These are phyloP conservation scores for Cladosporium colombiae DNA, from an alignment of 2,329 filamentous ascomycete species.

Conservation along the genomic window DNA sequence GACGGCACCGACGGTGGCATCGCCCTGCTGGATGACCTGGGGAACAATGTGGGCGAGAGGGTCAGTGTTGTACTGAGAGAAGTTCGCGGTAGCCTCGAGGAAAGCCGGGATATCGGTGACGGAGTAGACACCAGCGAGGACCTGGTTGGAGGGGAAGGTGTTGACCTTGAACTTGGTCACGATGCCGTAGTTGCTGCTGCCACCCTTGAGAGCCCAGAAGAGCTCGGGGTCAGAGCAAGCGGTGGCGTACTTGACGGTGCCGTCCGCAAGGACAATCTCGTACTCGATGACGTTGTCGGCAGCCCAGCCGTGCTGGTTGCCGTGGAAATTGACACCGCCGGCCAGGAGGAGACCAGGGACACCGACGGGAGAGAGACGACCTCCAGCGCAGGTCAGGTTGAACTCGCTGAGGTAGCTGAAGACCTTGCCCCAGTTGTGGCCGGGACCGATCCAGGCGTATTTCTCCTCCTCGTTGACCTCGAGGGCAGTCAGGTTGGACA, in stretches of 20 bases:
- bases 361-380: conserved; percentile 18
- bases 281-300: conserved; percentile 41
- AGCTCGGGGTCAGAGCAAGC: conserved; percentile 48
- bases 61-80: conserved; percentile 18
- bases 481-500: conserved; percentile 17
- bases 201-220: conserved; percentile 50
- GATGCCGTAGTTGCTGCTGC: conserved; percentile 48
- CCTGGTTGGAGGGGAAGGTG: conserved; percentile 15
- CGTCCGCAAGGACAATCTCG: conserved; percentile 48
- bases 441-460: conserved; percentile 15
- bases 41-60: conserved; percentile 17
- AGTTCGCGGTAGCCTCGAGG: conserved; percentile 17
- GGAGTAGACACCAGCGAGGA: conserved; percentile 18
- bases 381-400: conserved; percentile 13
- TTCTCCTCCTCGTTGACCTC: conserved; percentile 16
- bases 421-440: conserved; percentile 17
- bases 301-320: conserved; percentile 50
- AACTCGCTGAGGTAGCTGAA: conserved; percentile 17
- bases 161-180: conserved; percentile 36
- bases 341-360: conserved; percentile 27
- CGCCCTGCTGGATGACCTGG: conserved; percentile 16
- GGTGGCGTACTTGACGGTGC: conserved; percentile 43
- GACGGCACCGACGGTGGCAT: conserved; percentile 7
- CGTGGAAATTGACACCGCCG: conserved; percentile 54
- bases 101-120: conserved; percentile 18